phyloP scores from a whole-genome alignment of 306 rosid genomes.

The Prinsepia uniflora region DNA sequence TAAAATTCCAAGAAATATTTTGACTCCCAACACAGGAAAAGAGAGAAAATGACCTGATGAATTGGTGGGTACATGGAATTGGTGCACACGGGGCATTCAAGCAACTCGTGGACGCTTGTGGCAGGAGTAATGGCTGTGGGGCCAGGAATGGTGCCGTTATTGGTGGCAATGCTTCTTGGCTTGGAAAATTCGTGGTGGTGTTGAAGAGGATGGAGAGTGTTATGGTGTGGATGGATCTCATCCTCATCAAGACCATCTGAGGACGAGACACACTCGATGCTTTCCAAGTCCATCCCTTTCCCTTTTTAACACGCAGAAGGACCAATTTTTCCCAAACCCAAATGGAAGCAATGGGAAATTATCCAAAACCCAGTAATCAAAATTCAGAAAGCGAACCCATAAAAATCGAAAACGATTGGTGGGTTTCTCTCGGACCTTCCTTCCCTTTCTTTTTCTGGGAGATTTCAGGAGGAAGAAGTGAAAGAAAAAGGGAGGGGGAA shows the following conservation, averaged over 20 bases:
- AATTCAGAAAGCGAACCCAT: not conserved
- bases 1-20: not conserved
- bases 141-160: constrained; percentile 35
- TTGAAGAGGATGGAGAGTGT: constrained; percentile 40
- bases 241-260: constrained; percentile 82
- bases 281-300: constrained; percentile 64
- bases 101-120: constrained; percentile 92
- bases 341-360: not conserved
- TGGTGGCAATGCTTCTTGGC: constrained; percentile 56
- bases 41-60: constrained; percentile 60
- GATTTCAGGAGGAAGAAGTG: constrained; percentile 17
- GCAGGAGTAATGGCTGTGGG: constrained; percentile 68
- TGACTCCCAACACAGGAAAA: constrained; percentile 4
- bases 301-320: constrained; percentile 6
- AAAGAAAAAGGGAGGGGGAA: constrained; percentile 27
- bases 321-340: not conserved
- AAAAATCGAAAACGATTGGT: not conserved
- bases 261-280: constrained; percentile 83
- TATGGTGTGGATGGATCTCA: constrained; percentile 71
- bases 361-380: not conserved
- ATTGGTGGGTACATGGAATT: constrained; percentile 98
- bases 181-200: constrained; percentile 70
- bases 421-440: constrained; percentile 12
- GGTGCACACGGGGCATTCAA: constrained; percentile 93
- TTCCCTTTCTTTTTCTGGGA: constrained; percentile 8